Percentiles rank a stretch among this genome's conserved stretches.
Evolutionary conservation across 2,329 filamentous ascomycete species (phyloP).

Genomic region (Rhytidhysteron rufulum): DNA sequence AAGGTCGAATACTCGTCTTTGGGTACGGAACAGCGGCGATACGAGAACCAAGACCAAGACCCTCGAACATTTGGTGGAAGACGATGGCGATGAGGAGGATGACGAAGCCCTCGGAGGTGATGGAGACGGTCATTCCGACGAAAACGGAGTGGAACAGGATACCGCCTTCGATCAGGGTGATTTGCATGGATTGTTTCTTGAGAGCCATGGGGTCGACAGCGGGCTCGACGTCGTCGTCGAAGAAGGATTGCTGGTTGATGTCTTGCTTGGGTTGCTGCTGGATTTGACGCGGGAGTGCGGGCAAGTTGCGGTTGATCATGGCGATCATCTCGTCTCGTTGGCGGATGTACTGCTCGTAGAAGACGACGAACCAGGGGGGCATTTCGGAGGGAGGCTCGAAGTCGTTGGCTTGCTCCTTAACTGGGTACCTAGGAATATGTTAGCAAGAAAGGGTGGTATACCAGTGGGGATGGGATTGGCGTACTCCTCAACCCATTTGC

Average conservation of each 20-base stretch:
- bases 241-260: constrained; percentile 27
- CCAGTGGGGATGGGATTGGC: too few species aligned
- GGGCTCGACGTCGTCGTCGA: constrained; percentile 32
- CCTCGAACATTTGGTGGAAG: constrained; percentile 63
- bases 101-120: constrained; percentile 54
- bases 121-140: constrained; percentile 60
- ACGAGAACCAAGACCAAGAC: constrained; percentile 59
- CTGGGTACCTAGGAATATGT: neutral
- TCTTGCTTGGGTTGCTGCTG: constrained; percentile 19
- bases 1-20: constrained; percentile 54
- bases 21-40: constrained; percentile 59
- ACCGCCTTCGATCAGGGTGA: constrained; percentile 53
- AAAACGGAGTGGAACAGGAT: constrained; percentile 63
- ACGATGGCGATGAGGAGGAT: constrained; percentile 58
- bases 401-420: constrained; percentile 16
- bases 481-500: constrained; percentile 25
- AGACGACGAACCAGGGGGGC: constrained; percentile 61
- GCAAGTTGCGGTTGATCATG: constrained; percentile 45
- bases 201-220: constrained; percentile 35
- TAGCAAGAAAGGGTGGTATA: too few species aligned
- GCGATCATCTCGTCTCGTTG: constrained; percentile 58
- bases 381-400: constrained; percentile 42
- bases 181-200: constrained; percentile 37
- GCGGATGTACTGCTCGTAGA: constrained; percentile 61
- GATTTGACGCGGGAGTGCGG: constrained; percentile 26